phyloP scores from a whole-genome alignment of 2,329 filamentous ascomycete genomes.

The Monosporascus sp. region DNA sequence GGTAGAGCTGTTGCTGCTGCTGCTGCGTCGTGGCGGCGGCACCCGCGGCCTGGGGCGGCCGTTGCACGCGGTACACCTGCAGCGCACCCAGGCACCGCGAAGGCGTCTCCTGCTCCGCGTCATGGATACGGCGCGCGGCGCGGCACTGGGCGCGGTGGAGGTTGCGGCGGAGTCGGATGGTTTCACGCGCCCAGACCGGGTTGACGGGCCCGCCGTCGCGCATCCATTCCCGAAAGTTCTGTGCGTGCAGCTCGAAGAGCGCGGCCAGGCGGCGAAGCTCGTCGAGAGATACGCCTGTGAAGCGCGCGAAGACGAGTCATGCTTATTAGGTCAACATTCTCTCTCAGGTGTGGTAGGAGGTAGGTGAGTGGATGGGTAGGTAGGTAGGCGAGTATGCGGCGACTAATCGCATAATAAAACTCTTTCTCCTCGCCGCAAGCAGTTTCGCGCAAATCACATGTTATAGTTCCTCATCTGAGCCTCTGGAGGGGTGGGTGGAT shows the following conservation, averaged over 20 bases:
- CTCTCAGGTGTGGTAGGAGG: slow-evolving; percentile 1
- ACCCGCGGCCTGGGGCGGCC: slow-evolving; percentile 22
- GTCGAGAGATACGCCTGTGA: slow-evolving; percentile 45
- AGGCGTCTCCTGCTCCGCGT: slow-evolving; percentile 42
- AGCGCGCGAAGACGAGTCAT: slow-evolving; percentile 5
- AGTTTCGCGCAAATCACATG: no score
- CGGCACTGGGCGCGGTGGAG: slow-evolving; percentile 56
- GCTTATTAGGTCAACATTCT: slow-evolving; percentile 18
- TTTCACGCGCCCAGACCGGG: slow-evolving; percentile 51
- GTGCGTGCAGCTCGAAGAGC: slow-evolving; percentile 43
- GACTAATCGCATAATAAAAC: no score
- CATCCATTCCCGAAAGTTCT: slow-evolving; percentile 51
- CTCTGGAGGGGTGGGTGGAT: no score
- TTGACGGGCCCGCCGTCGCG: slow-evolving; percentile 51
- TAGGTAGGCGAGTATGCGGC: no score
- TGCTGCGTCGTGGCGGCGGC: slow-evolving; percentile 5
- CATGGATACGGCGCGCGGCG: slow-evolving; percentile 52
- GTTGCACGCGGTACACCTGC: slow-evolving; percentile 47
- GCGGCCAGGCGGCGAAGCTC: slow-evolving; percentile 43
- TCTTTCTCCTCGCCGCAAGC: no score
- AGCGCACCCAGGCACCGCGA: slow-evolving; percentile 53
- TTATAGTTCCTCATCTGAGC: no score
- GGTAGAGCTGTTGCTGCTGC: slow-evolving; percentile 4
- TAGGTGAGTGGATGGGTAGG: no score
- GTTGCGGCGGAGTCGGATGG: slow-evolving; percentile 41